phyloP scores from a whole-genome alignment of 805 yeast genomes.

The Metschnikowia bowlesiae region DNA sequence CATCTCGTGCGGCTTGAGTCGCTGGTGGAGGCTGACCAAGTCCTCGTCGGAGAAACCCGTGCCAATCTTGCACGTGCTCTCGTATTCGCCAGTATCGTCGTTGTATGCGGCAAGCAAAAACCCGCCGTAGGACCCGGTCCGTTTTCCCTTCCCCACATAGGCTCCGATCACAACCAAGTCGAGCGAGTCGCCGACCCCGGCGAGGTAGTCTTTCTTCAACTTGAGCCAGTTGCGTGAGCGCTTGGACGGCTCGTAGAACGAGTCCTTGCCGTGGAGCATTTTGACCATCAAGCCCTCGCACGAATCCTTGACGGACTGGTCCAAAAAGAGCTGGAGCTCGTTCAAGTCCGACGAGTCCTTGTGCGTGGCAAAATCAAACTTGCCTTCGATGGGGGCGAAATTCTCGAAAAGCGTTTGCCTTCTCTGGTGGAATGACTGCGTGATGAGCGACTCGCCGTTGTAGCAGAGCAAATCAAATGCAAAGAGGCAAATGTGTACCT shows the following conservation, averaged over 20 bases:
- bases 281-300: conserved; percentile 98
- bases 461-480: conserved; percentile 82
- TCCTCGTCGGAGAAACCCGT: conserved; percentile 93
- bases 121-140: conserved; percentile 95
- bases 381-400: conserved; percentile 63
- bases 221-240: conserved; percentile 95
- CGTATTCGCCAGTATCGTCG: conserved; percentile 86
- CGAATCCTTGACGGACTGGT: conserved; percentile 79
- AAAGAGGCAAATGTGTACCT: conserved; percentile 86
- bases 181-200: conserved; percentile 93
- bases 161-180: conserved; percentile 95
- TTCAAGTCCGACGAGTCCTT: conserved; percentile 65
- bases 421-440: conserved; percentile 64
- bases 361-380: conserved; percentile 73
- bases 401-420: conserved; percentile 54
- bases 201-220: conserved; percentile 88
- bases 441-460: conserved; percentile 69
- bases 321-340: conserved; percentile 79
- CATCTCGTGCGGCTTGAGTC: conserved; percentile 64
- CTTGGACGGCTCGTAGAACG: conserved; percentile 89
- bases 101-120: conserved; percentile 88
- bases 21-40: conserved; percentile 54
- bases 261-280: conserved; percentile 73
- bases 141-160: conserved; percentile 86
- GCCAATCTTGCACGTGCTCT: conserved; percentile 94